Conservation (phyloP, 2,329 filamentous ascomycete species). For the Juglanconis oblonga region DNA sequence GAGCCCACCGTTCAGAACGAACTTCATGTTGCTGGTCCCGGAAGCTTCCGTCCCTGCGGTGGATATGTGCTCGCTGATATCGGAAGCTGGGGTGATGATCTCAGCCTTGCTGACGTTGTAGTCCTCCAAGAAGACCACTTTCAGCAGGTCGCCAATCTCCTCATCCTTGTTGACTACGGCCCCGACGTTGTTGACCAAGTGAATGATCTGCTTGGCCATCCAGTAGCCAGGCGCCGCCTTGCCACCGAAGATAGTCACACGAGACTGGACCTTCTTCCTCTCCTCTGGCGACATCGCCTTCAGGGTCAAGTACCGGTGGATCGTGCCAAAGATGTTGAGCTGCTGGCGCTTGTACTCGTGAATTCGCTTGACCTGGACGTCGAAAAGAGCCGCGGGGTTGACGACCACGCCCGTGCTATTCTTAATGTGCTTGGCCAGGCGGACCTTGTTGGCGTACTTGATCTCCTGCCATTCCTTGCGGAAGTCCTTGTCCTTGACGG, state of each 20-base stretch:
- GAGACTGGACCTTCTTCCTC: slow-evolving; percentile 79
- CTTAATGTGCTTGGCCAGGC: slow-evolving; percentile 89
- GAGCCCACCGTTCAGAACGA: slow-evolving; percentile 92
- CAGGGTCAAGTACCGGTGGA: slow-evolving; percentile 86
- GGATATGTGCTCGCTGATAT: slow-evolving; percentile 97
- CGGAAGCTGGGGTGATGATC: slow-evolving; percentile 90
- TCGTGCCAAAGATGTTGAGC: slow-evolving; percentile 97
- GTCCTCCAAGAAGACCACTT: slow-evolving; percentile 95
- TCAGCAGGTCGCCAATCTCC: slow-evolving; percentile 89
- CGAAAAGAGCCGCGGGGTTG: slow-evolving; percentile 85
- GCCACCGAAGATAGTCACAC: slow-evolving; percentile 94
- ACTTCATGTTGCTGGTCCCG: slow-evolving; percentile 99
- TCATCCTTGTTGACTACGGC: slow-evolving; percentile 87
- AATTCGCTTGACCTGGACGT: slow-evolving; percentile 98
- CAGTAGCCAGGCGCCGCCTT: slow-evolving; percentile 98
- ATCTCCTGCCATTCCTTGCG: slow-evolving; percentile 94
- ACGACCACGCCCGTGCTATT: slow-evolving; percentile 74
- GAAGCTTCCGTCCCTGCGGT: slow-evolving; percentile 90
- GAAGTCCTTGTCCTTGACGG: slow-evolving; percentile 82
- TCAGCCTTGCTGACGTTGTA: slow-evolving; percentile 99
- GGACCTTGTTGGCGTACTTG: slow-evolving; percentile 93
- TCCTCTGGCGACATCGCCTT: slow-evolving; percentile 83
- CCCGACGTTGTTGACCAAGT: slow-evolving; percentile 90
- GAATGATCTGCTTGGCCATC: slow-evolving; percentile 99
- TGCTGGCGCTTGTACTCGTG: slow-evolving; percentile 99